Conservation (phyloP, 768 basidiomycete genomes). For the Pholiota molesta region DNA sequence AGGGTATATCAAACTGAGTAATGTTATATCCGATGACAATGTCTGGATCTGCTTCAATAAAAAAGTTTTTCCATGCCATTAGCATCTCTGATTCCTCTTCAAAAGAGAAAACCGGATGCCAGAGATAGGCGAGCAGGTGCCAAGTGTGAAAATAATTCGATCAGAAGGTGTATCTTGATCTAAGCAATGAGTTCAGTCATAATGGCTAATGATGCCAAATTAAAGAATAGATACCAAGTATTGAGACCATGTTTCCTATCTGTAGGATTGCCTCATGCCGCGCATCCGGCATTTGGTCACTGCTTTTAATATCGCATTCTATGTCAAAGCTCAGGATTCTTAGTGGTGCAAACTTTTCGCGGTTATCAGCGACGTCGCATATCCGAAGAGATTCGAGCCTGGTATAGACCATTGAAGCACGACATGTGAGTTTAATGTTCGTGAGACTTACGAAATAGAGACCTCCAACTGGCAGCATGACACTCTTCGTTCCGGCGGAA, state of each 20-base stretch:
- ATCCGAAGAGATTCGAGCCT: conserved; percentile 84
- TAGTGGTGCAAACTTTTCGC: conserved; percentile 85
- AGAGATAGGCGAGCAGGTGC: conserved; percentile 86
- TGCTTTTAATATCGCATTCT: conserved; percentile 87
- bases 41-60: conserved; percentile 88
- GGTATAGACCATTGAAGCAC: background rate
- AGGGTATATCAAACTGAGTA: conserved; percentile 91
- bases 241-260: conserved; percentile 95
- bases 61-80: conserved; percentile 79
- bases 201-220: background rate
- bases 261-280: conserved; percentile 88
- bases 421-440: background rate
- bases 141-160: conserved; percentile 91
- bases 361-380: conserved; percentile 81
- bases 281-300: conserved; percentile 74
- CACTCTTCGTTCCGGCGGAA: conserved; percentile 51
- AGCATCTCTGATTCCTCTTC: conserved; percentile 74
- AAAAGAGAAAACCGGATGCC: conserved; percentile 89
- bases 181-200: conserved; percentile 29
- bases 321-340: conserved; percentile 96
- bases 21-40: conserved; percentile 95
- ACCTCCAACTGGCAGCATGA: conserved; percentile 90
- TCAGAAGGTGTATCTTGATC: conserved; percentile 88
- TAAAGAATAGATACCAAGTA: conserved; percentile 62
- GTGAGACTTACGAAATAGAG: conserved; percentile 55